Evolutionary conservation across 495 filamentous ascomycete species (phyloP), one percentile per base, ranked within the genome.

Genomic region (Staphylotrichum tortipilum): DNA sequence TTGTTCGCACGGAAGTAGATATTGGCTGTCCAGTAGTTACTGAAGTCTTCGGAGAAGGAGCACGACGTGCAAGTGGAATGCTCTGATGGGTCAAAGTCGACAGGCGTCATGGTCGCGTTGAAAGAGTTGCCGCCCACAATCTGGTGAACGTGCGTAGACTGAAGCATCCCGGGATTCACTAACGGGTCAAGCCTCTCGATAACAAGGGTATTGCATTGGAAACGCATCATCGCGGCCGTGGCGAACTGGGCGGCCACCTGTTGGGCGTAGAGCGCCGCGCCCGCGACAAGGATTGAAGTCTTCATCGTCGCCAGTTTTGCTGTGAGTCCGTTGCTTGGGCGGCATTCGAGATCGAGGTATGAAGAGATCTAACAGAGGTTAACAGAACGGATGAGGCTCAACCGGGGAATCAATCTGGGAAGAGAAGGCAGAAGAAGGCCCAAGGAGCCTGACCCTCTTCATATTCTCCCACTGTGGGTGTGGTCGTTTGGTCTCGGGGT

Each of bases 11-110:
- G 56, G 56, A 68, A 70, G 50, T 67, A 68, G 29, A 69, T 40
- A 21, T 60, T 59, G 11, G 68, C 66, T 6, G 68, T 70, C 70
- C 70, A 72, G 51, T 72, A 70, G 55, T 72, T 72, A 30, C 55
- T 64, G 19, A 63, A 53, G 39, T 69, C 63, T 24, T 68, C 65
- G 1, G 47, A 51, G 19, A 61, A 59, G 3, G 47, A 52, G 49
- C 63, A 67, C 7, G 54, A 59, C 8, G 67, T 67, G 50, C 62
- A 69, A 10, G 59, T 60, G 0, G 58, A 57, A 7, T 49, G n/a
- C 17, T 48, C 35, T 11, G 64, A 51, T 3, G 60, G 52, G 40
- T 60, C 57, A 42, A 60, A 51, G 7, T 49, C 29, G 17, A n/a
- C 33, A 3, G 51, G 47, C 26, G 55, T 46, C 55, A 69, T 69